Evolutionary conservation across 2,329 filamentous ascomycete species (phyloP), one percentile per base, ranked within the genome.

Genomic region (Cadophora sp.): DNA sequence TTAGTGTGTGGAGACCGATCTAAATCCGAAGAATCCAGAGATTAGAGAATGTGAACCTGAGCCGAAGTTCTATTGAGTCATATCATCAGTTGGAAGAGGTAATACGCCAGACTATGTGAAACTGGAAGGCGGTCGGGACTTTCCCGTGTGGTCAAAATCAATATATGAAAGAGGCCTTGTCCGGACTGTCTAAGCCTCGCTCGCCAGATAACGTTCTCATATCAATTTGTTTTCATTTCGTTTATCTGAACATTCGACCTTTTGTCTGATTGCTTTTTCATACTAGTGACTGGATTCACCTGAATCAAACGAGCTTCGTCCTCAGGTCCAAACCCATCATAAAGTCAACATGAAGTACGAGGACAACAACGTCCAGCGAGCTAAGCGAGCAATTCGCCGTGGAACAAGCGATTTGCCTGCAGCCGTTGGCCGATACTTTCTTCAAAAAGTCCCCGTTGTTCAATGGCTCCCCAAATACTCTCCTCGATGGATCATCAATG

Each of bases 401-500:
- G 69, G 67, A 11, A 48, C 40, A 43, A 43, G 40, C 2, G 40
- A 43, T 43, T 43, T 43, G 6, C 40, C 40, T 19, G 16, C 14
- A 43, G 40, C 40, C 5, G 40, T 43, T 43, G 40, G 34, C 16
- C 16, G 40, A 16, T 43, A 43, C 12, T 19, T 43, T 43, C 40
- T 43, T 19, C 14, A 43, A 6, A 43, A 43, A 43, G 40, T 43
- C 11, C 40, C 40, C 11, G 40, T 43, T 19, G 40, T 43, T 43
- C 40, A 43, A 43, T 43, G 40, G 40, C 40, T 91, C 0, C 87
- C 89, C 8, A 82, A 81, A 64, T 91, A 91, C 76, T 83, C 87
- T 24, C 83, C 81, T 6, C 79, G 83, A 81, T 91, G 88, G 89
- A 74, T 90, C 1, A 69, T 43, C 40, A 43, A 43, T 6, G 40